Base-by-base conservation (phyloP, 371 early-diverging fungal species). In the Mucor lusitanicus region DNA sequence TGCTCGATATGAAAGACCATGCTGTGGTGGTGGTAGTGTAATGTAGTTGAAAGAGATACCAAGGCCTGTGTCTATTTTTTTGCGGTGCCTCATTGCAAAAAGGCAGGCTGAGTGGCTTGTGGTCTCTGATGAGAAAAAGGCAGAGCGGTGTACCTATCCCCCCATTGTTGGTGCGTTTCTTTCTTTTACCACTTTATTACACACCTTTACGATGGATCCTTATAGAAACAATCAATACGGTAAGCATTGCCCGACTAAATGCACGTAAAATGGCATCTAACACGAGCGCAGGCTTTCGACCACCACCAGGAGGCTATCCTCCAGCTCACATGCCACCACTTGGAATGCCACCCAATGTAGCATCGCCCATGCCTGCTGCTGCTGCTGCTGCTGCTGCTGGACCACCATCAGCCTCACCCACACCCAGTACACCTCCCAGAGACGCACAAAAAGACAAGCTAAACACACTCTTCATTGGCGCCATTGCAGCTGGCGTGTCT, bases 401-500 rank as follows among this genome's bases (percentile, higher is more conserved):
- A 2, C 35, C 40, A 56, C 25, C 30, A 44, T 27, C 56, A 23
- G 53, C 28, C 39, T 2, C 54, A 54, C 19, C 58, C 35, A 25
- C 53, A 3, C 21, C 39, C n/a, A 37, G 12, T 9, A 7, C 56
- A 11, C 64, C 57, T 13, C 56, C 32, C 1, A 37, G 40, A n/a
- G 40, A 63, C 5, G 37, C 60, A 13, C 50, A 63, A 9, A 48
- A 68, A 30, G 91, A 90, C 21, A 91, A 90, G 68, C 70, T 89
- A 28, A 89, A 88, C 13, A 92, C 91, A 3, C 73, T 93, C 2
- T 94, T 92, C 72, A 87, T 94, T 21, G 90, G 89, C 35, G 84
- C 84, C n/a, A 94, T 94, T 63, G 82, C 91, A 0, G 81, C 90
- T 17, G 91, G 92, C 0, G 80, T 92, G 23, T 81, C 72, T 50